phyloP scores from a whole-genome alignment of 148 eudicot genomes.

The Hydrangea macrophylla region DNA sequence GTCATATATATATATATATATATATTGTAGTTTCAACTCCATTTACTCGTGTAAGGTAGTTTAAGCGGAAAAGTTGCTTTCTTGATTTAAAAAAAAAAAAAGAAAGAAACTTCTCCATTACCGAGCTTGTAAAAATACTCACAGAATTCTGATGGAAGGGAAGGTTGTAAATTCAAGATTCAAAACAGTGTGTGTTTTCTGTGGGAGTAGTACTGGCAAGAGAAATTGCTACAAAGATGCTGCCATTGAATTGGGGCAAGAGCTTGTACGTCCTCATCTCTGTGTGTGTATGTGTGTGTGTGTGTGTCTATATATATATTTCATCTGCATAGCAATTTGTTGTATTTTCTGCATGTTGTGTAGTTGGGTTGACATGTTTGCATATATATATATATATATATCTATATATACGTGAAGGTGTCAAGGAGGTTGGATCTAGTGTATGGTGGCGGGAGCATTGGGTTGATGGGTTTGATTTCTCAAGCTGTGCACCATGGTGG shows the following conservation, averaged over 20 bases:
- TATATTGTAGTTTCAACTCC: too few relatives aligned
- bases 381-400: too few relatives aligned
- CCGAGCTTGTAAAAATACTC: too few relatives aligned
- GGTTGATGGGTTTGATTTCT: slow-evolving; percentile 76
- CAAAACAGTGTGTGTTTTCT: slow-evolving; percentile 54
- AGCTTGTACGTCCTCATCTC: slow-evolving; percentile 29
- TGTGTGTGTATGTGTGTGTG: background rate
- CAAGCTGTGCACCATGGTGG: slow-evolving; percentile 69
- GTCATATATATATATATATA: too few relatives aligned
- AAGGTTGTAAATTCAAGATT: slow-evolving; percentile 34
- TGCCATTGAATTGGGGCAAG: slow-evolving; percentile 54
- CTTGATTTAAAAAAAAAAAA: too few relatives aligned
- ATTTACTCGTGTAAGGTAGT: too few relatives aligned
- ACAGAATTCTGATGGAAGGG: too few relatives aligned
- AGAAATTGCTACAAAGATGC: slow-evolving; percentile 43
- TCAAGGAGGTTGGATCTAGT: slow-evolving; percentile 60
- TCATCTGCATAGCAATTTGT: background rate
- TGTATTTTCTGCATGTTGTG: background rate
- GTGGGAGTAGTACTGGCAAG: slow-evolving; percentile 59
- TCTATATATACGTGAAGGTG: too few relatives aligned
- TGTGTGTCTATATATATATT: too few relatives aligned
- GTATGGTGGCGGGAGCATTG: slow-evolving; percentile 81
- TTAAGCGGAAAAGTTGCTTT: too few relatives aligned
- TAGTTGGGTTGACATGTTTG: background rate
- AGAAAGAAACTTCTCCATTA: too few relatives aligned